Percentiles rank a stretch among this genome's conserved stretches.
phyloP scores from a whole-genome alignment of 2,329 filamentous ascomycete species.

The Xylaria arbuscula region DNA sequence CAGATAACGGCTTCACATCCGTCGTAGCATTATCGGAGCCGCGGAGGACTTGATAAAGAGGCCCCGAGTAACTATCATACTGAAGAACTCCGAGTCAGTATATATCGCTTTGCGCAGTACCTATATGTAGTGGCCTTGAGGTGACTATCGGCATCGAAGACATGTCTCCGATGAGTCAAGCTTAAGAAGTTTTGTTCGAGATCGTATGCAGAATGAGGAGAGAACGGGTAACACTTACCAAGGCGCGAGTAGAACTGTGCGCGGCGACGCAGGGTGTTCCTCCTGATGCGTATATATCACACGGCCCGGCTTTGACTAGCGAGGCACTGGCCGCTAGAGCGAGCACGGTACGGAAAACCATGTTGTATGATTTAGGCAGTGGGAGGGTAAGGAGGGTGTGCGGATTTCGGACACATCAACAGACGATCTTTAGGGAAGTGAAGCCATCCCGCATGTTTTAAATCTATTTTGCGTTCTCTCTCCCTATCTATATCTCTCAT shows the following conservation, averaged over 20 bases:
- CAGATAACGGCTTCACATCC: slow-evolving; percentile 62
- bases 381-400: neutral
- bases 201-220: neutral
- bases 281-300: slow-evolving; percentile 69
- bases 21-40: slow-evolving; percentile 62
- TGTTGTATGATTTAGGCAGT: slow-evolving; percentile 4
- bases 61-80: slow-evolving; percentile 63
- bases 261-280: slow-evolving; percentile 72
- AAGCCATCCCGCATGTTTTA: slow-evolving; percentile 3
- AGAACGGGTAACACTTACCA: slow-evolving; percentile 45
- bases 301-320: slow-evolving; percentile 62
- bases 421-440: neutral
- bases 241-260: slow-evolving; percentile 71
- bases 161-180: neutral
- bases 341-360: slow-evolving; percentile 18
- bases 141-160: neutral
- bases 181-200: neutral
- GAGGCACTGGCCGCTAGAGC: slow-evolving; percentile 33
- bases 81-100: slow-evolving; percentile 1
- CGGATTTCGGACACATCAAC: slow-evolving; percentile 2
- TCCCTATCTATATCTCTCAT: slow-evolving; percentile 4
- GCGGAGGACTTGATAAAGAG: slow-evolving; percentile 70
- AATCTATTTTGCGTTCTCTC: neutral
- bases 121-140: neutral
- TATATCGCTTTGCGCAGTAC: neutral